phyloP scores from a whole-genome alignment of 495 filamentous ascomycete genomes.

The Parmelia sp. region DNA sequence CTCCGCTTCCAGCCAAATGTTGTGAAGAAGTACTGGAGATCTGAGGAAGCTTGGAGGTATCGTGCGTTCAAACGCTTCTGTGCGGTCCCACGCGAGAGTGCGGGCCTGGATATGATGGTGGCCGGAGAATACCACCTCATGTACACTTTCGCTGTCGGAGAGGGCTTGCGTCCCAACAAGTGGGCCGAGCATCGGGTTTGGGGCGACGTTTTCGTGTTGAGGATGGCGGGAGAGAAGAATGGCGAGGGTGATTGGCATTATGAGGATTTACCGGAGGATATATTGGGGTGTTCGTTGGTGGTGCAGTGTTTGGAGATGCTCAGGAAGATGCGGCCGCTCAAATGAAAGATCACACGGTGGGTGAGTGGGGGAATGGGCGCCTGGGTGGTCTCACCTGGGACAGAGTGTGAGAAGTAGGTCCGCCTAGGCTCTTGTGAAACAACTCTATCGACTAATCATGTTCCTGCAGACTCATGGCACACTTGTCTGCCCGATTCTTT shows the following conservation, averaged over 20 bases:
- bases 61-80: background rate
- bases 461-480: too few relatives aligned
- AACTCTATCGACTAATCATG: too few relatives aligned
- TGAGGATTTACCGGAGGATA: too few relatives aligned
- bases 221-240: conserved; percentile 6
- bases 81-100: background rate
- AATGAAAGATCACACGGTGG: background rate
- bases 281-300: background rate
- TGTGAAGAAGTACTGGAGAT: background rate
- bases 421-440: background rate
- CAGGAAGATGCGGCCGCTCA: background rate
- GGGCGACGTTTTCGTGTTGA: conserved; percentile 13
- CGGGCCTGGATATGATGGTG: background rate
- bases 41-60: background rate
- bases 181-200: background rate
- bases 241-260: conserved; percentile 10
- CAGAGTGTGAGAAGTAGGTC: background rate
- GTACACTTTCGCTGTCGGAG: background rate
- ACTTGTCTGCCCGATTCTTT: too few relatives aligned
- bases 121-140: conserved; percentile 13
- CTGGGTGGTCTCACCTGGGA: background rate
- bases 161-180: background rate
- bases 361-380: background rate
- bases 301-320: conserved; percentile 4
- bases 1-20: background rate